Conservation (phyloP, 2,329 filamentous ascomycete genomes). For the Cercospora sp. region DNA sequence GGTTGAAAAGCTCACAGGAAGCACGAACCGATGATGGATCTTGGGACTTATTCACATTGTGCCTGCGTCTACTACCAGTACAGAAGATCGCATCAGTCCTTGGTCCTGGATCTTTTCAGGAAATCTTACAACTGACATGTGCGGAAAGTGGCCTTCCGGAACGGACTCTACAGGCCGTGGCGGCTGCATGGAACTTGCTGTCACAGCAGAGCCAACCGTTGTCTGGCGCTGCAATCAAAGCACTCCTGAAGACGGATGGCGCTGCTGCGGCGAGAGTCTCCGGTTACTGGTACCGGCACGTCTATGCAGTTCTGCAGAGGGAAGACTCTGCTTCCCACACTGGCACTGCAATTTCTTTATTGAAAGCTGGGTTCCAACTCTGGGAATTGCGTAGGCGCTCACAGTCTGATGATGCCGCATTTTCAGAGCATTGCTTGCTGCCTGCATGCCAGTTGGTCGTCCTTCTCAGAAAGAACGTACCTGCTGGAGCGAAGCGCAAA, state of each 20-base stretch:
- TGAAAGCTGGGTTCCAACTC: conserved; percentile 29
- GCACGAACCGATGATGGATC: conserved; percentile 48
- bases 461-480: background rate
- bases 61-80: conserved; percentile 66
- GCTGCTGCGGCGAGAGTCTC: conserved; percentile 29
- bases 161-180: conserved; percentile 17
- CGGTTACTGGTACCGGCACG: conserved; percentile 30
- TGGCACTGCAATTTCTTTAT: background rate
- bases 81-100: conserved; percentile 71
- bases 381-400: conserved; percentile 34
- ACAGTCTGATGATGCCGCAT: conserved; percentile 30
- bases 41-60: conserved; percentile 62
- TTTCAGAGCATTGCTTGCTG: conserved; percentile 33
- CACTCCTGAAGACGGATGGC: conserved; percentile 28
- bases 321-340: background rate
- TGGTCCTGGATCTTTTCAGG: conserved; percentile 67
- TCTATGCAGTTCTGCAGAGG: conserved; percentile 8
- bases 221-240: conserved; percentile 29
- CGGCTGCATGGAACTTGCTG: conserved; percentile 22
- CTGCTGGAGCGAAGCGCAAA: conserved; percentile 25
- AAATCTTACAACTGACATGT: conserved; percentile 62
- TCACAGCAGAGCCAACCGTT: conserved; percentile 23
- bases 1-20: conserved; percentile 50
- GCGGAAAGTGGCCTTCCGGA: conserved; percentile 10
- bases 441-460: conserved; percentile 26